These are phyloP conservation scores for Aspergillus glaucus DNA, from an alignment of 2,329 filamentous ascomycete genomes.

Conservation along the genomic window DNA sequence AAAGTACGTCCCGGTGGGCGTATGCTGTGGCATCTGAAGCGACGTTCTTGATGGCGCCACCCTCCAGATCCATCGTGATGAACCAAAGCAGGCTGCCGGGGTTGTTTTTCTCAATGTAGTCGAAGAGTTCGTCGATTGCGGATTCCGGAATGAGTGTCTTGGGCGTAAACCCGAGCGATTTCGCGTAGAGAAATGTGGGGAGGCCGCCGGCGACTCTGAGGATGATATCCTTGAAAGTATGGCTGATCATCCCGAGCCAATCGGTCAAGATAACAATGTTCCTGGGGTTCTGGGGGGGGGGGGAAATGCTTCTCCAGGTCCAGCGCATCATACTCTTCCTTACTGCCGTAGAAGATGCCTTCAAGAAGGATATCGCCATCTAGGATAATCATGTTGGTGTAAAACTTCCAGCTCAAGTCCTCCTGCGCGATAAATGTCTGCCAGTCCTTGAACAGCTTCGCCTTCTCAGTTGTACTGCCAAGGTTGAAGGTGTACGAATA, in stretches of 20 bases:
- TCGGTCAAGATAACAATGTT: conserved; percentile 21
- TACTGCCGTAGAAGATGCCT: conserved; percentile 56
- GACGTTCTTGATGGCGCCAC: conserved; percentile 55
- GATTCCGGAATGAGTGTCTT: conserved; percentile 44
- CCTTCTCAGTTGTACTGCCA: conserved; percentile 44
- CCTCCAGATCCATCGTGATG: conserved; percentile 57
- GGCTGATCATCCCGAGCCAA: conserved; percentile 22
- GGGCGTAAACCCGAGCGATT: conserved; percentile 50
- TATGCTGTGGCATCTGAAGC: conserved; percentile 54
- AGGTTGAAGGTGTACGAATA: conserved; percentile 53
- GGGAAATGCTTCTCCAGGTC: conserved; percentile 22
- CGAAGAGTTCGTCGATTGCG: conserved; percentile 46
- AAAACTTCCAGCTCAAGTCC: conserved; percentile 53
- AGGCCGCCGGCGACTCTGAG: conserved; percentile 29
- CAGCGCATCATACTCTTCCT: conserved; percentile 48
- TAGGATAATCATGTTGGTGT: conserved; percentile 51
- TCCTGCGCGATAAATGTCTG: conserved; percentile 52
- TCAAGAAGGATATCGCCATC: conserved; percentile 52
- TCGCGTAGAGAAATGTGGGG: conserved; percentile 50
- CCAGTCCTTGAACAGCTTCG: conserved; percentile 51
- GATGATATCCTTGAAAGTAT: conserved; percentile 19
- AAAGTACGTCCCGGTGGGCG: conserved; percentile 57
- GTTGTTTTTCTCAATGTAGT: conserved; percentile 46
- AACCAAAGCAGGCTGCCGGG: conserved; percentile 54
- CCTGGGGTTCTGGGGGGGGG: conserved; percentile 11